These are phyloP conservation scores for Volvox reticuliferus DNA, from an alignment of 139 green algal species.

Conservation along the genomic window DNA sequence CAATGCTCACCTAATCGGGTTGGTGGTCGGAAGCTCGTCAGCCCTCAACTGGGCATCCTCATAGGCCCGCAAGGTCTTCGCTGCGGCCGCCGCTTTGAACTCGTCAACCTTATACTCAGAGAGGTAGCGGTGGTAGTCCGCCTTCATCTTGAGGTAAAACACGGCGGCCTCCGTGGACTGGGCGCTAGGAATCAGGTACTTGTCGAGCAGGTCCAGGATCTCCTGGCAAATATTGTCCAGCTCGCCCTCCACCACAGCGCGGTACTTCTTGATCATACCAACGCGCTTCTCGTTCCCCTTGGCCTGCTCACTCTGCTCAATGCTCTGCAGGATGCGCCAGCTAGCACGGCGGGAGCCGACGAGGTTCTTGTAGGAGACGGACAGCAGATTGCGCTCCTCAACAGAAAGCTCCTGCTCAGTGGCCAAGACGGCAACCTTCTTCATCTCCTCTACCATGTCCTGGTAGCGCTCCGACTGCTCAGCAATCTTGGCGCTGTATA, in stretches of 20 bases:
- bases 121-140: conserved; percentile 98
- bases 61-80: conserved; percentile 96
- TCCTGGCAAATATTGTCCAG: conserved; percentile 89
- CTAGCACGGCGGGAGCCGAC: conserved; percentile 94
- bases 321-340: conserved; percentile 96
- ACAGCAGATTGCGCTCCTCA: conserved; percentile 93
- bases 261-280: conserved; percentile 81
- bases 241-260: conserved; percentile 89
- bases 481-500: conserved; percentile 96
- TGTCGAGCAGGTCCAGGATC: conserved; percentile 95
- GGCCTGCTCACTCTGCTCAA: conserved; percentile 97
- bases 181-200: conserved; percentile 95
- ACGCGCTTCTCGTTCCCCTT: conserved; percentile 96
- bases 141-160: conserved; percentile 97
- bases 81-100: conserved; percentile 93
- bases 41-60: conserved; percentile 90
- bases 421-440: conserved; percentile 91
- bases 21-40: conserved; percentile 88
- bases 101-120: conserved; percentile 96
- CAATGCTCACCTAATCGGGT: conserved; percentile 85
- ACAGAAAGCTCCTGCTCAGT: conserved; percentile 95
- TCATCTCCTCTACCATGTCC: conserved; percentile 95
- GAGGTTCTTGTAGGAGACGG: conserved; percentile 98
- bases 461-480: conserved; percentile 98
- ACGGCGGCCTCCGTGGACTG: conserved; percentile 96